Evolutionary conservation across 306 rosid genomes (phyloP).

Genomic region (Pyrus bretschneideri): DNA sequence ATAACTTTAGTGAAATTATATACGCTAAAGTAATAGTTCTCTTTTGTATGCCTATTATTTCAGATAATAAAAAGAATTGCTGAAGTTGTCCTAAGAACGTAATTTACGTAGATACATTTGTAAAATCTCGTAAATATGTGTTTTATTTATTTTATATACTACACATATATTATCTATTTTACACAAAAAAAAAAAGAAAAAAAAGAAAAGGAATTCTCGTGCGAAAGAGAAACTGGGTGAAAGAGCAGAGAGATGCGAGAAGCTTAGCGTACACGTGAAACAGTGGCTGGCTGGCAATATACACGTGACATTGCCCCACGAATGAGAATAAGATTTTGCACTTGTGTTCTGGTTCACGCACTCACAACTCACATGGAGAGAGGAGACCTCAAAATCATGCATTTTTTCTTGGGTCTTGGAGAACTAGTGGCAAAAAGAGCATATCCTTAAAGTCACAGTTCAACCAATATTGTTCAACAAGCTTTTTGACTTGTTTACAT

Average conservation of each 20-base stretch:
- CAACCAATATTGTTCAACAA: background rate
- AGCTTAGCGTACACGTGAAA: constrained; percentile 36
- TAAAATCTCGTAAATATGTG: no score
- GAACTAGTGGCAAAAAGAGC: background rate
- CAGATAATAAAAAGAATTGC: no score
- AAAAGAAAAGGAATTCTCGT: background rate
- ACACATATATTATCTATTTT: no score
- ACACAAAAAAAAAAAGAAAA: background rate
- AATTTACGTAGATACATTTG: no score
- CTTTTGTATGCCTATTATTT: no score
- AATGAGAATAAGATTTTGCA: constrained; percentile 2
- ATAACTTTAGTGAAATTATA: no score
- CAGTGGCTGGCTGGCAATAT: constrained; percentile 19
- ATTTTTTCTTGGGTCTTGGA: background rate
- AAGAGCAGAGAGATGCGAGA: background rate
- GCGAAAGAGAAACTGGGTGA: background rate
- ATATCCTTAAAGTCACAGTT: background rate
- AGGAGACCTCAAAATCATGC: background rate
- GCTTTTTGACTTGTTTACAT: background rate
- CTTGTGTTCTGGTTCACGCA: background rate
- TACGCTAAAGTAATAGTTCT: no score
- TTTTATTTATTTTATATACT: no score
- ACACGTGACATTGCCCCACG: constrained; percentile 36
- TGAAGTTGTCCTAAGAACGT: no score
- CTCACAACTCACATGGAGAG: constrained; percentile 11